Evolutionary conservation across 441 rosid genomes (phyloP).

Genomic region (Populus hybrid): DNA sequence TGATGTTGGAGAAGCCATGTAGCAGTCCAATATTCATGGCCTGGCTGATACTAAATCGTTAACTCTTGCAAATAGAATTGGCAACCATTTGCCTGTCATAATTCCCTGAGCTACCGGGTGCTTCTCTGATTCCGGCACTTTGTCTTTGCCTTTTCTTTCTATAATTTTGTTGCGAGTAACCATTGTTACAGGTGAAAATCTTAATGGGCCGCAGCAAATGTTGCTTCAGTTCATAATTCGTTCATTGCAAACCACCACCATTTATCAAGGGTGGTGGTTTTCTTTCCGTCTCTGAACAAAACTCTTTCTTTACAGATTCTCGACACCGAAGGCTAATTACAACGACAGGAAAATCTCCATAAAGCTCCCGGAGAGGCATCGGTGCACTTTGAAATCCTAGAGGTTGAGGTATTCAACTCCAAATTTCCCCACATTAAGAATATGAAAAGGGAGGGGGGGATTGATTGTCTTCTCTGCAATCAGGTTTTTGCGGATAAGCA

Average conservation of each 20-base stretch:
- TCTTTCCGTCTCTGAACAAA: too few relatives aligned
- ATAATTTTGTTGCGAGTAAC: too few relatives aligned
- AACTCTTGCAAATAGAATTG: too few relatives aligned
- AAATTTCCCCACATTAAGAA: not conserved
- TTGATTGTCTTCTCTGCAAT: not conserved
- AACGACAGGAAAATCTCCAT: not conserved
- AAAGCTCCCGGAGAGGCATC: not conserved
- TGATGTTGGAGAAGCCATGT: too few relatives aligned
- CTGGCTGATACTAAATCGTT: too few relatives aligned
- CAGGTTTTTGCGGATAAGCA: not conserved
- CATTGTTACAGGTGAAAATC: too few relatives aligned
- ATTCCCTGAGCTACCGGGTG: too few relatives aligned
- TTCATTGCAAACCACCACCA: not conserved
- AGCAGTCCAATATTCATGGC: too few relatives aligned
- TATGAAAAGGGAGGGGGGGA: not conserved
- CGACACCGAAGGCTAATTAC: not conserved
- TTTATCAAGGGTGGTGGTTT: not conserved
- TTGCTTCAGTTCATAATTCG: not conserved
- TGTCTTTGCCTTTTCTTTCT: too few relatives aligned
- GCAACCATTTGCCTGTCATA: too few relatives aligned
- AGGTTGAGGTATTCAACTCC: not conserved
- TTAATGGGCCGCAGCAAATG: not conserved
- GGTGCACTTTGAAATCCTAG: not conserved
- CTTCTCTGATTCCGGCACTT: too few relatives aligned
- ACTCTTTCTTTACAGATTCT: not conserved